These are phyloP conservation scores for Daldinia bambusicola DNA, from an alignment of 495 filamentous ascomycete species.

Conservation along the genomic window DNA sequence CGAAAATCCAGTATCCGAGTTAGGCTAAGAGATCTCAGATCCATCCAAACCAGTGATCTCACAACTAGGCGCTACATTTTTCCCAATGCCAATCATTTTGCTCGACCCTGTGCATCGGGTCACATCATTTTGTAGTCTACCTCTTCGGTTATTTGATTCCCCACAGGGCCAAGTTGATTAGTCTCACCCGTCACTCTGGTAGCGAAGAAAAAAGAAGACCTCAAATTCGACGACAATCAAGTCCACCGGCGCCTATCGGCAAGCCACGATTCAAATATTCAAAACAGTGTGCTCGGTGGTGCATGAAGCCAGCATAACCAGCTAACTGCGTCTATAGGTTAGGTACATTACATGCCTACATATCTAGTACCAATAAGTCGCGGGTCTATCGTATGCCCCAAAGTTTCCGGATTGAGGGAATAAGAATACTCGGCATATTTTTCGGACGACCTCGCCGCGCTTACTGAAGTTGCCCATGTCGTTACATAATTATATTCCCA, in stretches of 20 bases:
- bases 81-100: conserved; percentile 40
- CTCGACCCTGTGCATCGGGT: conserved; percentile 35
- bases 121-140: conserved; percentile 41
- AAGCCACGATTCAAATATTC: conserved; percentile 22
- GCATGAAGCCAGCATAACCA: conserved; percentile 9
- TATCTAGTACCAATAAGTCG: neutral
- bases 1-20: conserved; percentile 21
- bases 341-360: neutral
- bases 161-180: conserved; percentile 45
- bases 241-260: conserved; percentile 31
- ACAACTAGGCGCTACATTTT: conserved; percentile 26
- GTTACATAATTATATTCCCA: conserved; percentile 33
- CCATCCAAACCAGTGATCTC: conserved; percentile 38
- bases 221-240: conserved; percentile 42
- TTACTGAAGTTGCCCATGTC: conserved; percentile 21
- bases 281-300: conserved; percentile 7
- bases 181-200: conserved; percentile 46
- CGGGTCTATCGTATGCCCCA: neutral
- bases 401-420: conserved; percentile 8
- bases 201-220: conserved; percentile 41
- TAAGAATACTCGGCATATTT: conserved; percentile 10
- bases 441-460: conserved; percentile 30
- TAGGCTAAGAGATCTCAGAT: conserved; percentile 42
- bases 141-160: conserved; percentile 43
- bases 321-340: neutral